These are phyloP conservation scores for Cucumis cinereus DNA, from an alignment of 306 rosid genomes.

Conservation along the genomic window DNA sequence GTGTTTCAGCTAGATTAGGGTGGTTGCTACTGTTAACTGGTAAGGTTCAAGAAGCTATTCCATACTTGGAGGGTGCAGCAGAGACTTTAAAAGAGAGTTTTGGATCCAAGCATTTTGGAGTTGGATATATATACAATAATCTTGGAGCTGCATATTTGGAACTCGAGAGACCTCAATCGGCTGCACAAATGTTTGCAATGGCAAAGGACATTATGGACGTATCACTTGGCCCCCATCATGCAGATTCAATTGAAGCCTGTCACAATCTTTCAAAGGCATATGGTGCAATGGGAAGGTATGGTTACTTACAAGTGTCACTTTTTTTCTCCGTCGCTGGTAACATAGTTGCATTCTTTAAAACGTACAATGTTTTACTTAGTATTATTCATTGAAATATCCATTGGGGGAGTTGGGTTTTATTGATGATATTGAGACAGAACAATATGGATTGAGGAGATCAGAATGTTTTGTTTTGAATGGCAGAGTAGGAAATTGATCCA, in stretches of 20 bases:
- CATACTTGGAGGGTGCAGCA: constrained; percentile 81
- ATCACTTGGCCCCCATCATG: constrained; percentile 86
- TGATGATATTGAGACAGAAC: not conserved
- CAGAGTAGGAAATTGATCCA: not conserved
- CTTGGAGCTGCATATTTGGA: constrained; percentile 92
- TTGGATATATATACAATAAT: constrained; percentile 86
- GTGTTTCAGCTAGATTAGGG: constrained; percentile 81
- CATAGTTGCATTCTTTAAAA: not conserved
- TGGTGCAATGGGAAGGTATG: constrained; percentile 61
- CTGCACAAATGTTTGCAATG: constrained; percentile 88
- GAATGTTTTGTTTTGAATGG: not conserved
- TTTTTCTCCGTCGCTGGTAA: not conserved
- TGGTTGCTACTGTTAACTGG: constrained; percentile 82
- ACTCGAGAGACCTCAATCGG: constrained; percentile 85
- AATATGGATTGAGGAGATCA: not conserved
- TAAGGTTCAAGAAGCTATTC: constrained; percentile 78
- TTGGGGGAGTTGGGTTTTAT: not conserved
- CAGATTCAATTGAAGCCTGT: constrained; percentile 77
- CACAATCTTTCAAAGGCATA: constrained; percentile 92
- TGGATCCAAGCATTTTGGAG: constrained; percentile 94
- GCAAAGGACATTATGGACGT: constrained; percentile 92
- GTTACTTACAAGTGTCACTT: constrained; percentile 6
- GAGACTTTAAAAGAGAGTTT: constrained; percentile 80
- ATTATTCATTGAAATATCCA: not conserved
- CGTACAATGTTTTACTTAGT: not conserved